Percentiles rank a stretch among this genome's conserved stretches.
These are phyloP conservation scores for Phycomyces blakesleeanus DNA, from an alignment of 192 early-diverging fungal genomes.

Conservation along the genomic window DNA sequence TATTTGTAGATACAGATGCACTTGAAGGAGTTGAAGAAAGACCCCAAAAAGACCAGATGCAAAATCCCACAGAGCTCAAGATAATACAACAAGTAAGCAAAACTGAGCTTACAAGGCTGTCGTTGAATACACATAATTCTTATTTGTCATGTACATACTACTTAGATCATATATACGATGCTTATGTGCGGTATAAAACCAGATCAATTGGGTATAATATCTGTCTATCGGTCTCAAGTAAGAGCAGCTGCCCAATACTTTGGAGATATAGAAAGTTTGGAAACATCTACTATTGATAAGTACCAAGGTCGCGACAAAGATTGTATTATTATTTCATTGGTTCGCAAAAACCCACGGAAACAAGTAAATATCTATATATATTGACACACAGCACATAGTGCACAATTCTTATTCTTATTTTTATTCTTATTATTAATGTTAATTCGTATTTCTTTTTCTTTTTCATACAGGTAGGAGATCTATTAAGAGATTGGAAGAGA, in stretches of 20 bases:
- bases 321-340: constrained; percentile 85
- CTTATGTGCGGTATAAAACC: constrained; percentile 62
- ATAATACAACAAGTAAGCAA: constrained; percentile 43
- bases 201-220: constrained; percentile 75
- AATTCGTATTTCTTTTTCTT: too few species aligned
- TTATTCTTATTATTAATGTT: background rate
- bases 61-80: constrained; percentile 70
- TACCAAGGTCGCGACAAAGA: constrained; percentile 95
- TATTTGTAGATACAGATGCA: constrained; percentile 81
- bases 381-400: background rate
- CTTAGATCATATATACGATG: constrained; percentile 42
- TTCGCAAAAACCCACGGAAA: constrained; percentile 69
- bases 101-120: background rate
- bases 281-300: constrained; percentile 86
- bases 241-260: constrained; percentile 45
- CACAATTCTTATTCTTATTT: constrained; percentile 4
- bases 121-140: background rate
- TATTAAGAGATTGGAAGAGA: constrained; percentile 87
- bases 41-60: constrained; percentile 47
- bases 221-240: constrained; percentile 77
- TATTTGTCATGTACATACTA: background rate
- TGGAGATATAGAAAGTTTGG: constrained; percentile 41
- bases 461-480: constrained; percentile 83
- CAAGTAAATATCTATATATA: constrained; percentile 42
- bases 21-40: constrained; percentile 61